A percentile compares a stretch with the other conserved stretches of the same genome.
These are phyloP conservation scores for Huntiella decipiens DNA, from an alignment of 2,329 filamentous ascomycete species.

Conservation along the genomic window DNA sequence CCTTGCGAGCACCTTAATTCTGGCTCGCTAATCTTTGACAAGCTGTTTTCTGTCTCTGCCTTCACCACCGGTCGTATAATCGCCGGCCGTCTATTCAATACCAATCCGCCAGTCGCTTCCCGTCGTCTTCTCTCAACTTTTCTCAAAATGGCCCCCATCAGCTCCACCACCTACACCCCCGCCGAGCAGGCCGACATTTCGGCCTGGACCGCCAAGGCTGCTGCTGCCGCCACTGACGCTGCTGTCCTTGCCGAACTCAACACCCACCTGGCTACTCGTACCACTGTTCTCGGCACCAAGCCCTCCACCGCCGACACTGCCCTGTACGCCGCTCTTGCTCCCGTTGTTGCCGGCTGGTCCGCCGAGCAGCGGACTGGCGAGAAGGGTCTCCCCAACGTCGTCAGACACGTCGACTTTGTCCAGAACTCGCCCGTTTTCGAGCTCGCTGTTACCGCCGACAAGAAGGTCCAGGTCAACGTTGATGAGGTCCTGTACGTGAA, in stretches of 20 bases:
- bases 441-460: constrained; percentile 46
- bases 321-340: constrained; percentile 60
- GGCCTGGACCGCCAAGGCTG: constrained; percentile 54
- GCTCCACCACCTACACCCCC: constrained; percentile 50
- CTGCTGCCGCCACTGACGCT: constrained; percentile 29
- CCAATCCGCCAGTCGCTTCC: no score
- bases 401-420: constrained; percentile 83
- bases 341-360: constrained; percentile 60
- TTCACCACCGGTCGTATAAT: constrained; percentile 21
- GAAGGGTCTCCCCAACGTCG: constrained; percentile 74
- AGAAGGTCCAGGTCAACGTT: constrained; percentile 63
- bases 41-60: constrained; percentile 16
- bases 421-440: constrained; percentile 68
- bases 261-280: constrained; percentile 68
- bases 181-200: constrained; percentile 73
- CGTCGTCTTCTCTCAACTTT: not conserved
- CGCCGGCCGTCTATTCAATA: constrained; percentile 14
- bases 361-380: constrained; percentile 77
- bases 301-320: constrained; percentile 74
- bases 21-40: not conserved
- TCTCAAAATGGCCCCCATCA: constrained; percentile 46
- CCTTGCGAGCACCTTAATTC: no score
- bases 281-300: constrained; percentile 76
- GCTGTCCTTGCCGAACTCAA: constrained; percentile 62
- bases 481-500: constrained; percentile 73